Percentiles rank a stretch among this genome's conserved stretches.
Conservation (phyloP, 2,329 filamentous ascomycete genomes). For the Cladosporium austrohemisphaericum region DNA sequence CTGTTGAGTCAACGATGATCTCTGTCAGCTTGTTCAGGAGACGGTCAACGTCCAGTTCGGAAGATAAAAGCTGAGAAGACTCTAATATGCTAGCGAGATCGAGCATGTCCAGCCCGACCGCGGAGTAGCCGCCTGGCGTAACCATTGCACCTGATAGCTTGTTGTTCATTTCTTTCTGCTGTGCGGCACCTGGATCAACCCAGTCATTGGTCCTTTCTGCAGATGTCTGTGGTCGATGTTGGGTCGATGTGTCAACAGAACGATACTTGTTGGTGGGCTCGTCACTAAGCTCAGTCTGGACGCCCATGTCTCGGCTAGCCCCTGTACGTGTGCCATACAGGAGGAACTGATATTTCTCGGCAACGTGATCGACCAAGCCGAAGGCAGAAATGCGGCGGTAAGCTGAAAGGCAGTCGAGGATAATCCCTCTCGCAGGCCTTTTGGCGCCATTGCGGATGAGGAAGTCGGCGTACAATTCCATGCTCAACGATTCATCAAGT, state of each 20-base stretch:
- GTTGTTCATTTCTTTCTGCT: slow-evolving; percentile 22
- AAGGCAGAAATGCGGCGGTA: slow-evolving; percentile 67
- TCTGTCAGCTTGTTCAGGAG: slow-evolving; percentile 77
- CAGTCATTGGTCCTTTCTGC: slow-evolving; percentile 48
- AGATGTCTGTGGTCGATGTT: slow-evolving; percentile 37
- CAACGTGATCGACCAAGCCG: slow-evolving; percentile 65
- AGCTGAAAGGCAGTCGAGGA: slow-evolving; percentile 64
- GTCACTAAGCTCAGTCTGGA: slow-evolving; percentile 47
- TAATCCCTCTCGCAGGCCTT: slow-evolving; percentile 64
- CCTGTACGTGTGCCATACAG: slow-evolving; percentile 61
- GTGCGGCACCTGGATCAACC: slow-evolving; percentile 42
- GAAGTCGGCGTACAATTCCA: slow-evolving; percentile 70
- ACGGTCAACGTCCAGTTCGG: slow-evolving; percentile 70
- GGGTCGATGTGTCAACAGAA: slow-evolving; percentile 25
- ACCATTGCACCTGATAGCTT: slow-evolving; percentile 24
- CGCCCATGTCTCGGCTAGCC: slow-evolving; percentile 58
- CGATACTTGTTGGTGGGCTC: background rate
- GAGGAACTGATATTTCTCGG: slow-evolving; percentile 64
- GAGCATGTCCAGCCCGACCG: slow-evolving; percentile 70
- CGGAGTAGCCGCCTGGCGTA: slow-evolving; percentile 59
- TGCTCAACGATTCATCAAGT: slow-evolving; percentile 69
- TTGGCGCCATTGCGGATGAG: slow-evolving; percentile 63
- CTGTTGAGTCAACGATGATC: slow-evolving; percentile 74
- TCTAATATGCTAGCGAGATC: slow-evolving; percentile 74
- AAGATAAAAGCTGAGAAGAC: slow-evolving; percentile 75